These are phyloP conservation scores for Ophiocordyceps camponoti-leonardi DNA, from an alignment of 2,329 filamentous ascomycete species.

Conservation along the genomic window DNA sequence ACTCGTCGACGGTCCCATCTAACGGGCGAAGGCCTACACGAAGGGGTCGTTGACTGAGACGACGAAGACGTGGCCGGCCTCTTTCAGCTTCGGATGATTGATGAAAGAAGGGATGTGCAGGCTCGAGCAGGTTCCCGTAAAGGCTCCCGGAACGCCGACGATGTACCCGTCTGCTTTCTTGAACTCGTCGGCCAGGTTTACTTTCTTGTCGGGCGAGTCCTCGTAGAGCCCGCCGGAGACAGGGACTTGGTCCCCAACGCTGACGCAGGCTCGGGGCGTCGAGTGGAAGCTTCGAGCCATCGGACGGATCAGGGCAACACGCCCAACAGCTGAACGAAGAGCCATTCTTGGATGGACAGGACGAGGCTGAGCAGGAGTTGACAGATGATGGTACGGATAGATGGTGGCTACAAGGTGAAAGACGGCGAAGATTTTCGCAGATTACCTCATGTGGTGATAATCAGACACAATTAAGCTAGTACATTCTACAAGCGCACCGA, in stretches of 20 bases:
- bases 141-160: conserved; percentile 70
- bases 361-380: not conserved
- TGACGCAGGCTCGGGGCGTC: conserved; percentile 45
- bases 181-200: conserved; percentile 70
- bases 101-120: conserved; percentile 77
- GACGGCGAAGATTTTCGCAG: no score
- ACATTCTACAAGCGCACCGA: no score
- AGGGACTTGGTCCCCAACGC: conserved; percentile 66
- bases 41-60: conserved; percentile 90
- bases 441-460: no score
- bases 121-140: conserved; percentile 40
- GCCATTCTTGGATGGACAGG: conserved; percentile 4
- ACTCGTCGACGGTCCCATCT: not conserved
- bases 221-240: conserved; percentile 63
- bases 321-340: conserved; percentile 18
- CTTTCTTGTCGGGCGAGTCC: conserved; percentile 77
- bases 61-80: conserved; percentile 73
- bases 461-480: no score
- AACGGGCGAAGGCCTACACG: conserved; percentile 42
- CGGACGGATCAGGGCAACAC: conserved; percentile 13
- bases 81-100: conserved; percentile 57
- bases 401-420: no score
- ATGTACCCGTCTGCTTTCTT: conserved; percentile 57
- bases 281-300: conserved; percentile 40
- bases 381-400: no score